Percentiles rank a stretch among this genome's conserved stretches.
Conservation (phyloP, 2,329 filamentous ascomycete species). For the Fusarium graminum region DNA sequence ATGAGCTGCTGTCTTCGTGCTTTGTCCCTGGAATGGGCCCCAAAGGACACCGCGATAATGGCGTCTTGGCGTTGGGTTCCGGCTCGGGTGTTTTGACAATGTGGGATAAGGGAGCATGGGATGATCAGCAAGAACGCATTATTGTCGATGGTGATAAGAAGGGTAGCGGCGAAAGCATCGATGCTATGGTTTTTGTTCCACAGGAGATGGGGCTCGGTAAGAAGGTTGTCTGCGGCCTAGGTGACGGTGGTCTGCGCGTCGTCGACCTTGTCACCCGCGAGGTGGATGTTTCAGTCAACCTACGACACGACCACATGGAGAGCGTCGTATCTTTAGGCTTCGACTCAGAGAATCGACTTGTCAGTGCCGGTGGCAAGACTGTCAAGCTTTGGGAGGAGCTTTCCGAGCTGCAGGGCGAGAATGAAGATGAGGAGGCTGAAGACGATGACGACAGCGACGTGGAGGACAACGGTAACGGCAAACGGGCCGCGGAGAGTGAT, state of each 20-base stretch:
- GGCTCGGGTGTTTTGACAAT: conserved; percentile 86
- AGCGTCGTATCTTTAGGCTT: conserved; percentile 86
- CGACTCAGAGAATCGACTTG: conserved; percentile 86
- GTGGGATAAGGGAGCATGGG: conserved; percentile 96
- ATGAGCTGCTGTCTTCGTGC: conserved; percentile 85
- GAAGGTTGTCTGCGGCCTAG: conserved; percentile 82
- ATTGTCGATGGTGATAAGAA: conserved; percentile 72
- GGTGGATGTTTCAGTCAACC: conserved; percentile 72
- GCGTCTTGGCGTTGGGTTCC: conserved; percentile 80
- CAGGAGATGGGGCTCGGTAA: conserved; percentile 77
- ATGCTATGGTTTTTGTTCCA: conserved; percentile 80
- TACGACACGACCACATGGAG: conserved; percentile 86
- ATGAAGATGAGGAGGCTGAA: conserved; percentile 51
- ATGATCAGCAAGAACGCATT: conserved; percentile 92
- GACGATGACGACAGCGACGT: conserved; percentile 64
- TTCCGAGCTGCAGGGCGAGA: conserved; percentile 62
- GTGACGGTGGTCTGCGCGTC: conserved; percentile 82
- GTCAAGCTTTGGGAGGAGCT: conserved; percentile 95
- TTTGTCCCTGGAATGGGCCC: conserved; percentile 83
- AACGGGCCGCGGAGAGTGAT: conserved; percentile 63
- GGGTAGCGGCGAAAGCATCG: conserved; percentile 80
- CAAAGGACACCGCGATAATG: conserved; percentile 74
- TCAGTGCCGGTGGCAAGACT: conserved; percentile 86
- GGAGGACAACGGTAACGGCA: conserved; percentile 58
- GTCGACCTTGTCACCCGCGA: conserved; percentile 82